Evolutionary conservation across 163 green algal species (phyloP).

Genomic region (Scenedesmus sp.): DNA sequence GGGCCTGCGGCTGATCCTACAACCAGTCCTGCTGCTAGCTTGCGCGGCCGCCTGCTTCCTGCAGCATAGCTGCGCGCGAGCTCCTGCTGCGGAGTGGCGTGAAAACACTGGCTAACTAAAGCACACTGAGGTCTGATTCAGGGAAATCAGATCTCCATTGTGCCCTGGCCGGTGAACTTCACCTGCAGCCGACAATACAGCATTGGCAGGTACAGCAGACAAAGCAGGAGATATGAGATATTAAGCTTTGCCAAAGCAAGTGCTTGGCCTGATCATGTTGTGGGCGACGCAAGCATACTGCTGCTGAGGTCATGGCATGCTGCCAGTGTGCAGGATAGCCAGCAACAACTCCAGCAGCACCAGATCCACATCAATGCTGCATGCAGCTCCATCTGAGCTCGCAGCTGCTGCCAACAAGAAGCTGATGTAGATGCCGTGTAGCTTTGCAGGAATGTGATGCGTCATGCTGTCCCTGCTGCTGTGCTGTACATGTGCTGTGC

Average conservation of each 20-base stretch:
- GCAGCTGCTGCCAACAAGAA: too few relatives aligned
- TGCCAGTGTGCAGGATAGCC: not conserved
- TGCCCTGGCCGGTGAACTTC: slow-evolving; percentile 95
- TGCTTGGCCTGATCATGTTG: not conserved
- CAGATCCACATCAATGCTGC: not conserved
- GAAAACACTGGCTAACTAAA: slow-evolving; percentile 3
- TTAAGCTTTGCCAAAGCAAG: not conserved
- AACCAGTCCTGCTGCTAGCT: slow-evolving; percentile 7
- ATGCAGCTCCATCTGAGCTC: too few relatives aligned
- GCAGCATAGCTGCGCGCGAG: slow-evolving; percentile 15
- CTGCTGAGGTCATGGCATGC: not conserved
- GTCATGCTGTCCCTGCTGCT: not conserved
- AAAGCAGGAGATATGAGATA: not conserved
- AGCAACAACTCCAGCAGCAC: not conserved
- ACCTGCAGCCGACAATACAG: slow-evolving; percentile 61
- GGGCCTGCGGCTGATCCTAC: not conserved
- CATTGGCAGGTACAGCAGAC: not conserved
- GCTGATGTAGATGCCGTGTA: too few relatives aligned
- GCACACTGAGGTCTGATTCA: not conserved
- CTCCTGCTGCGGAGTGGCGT: slow-evolving; percentile 1
- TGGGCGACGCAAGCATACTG: not conserved
- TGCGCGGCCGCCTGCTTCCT: not conserved
- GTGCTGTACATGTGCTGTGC: too few relatives aligned
- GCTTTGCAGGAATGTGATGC: not conserved
- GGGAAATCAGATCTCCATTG: slow-evolving; percentile 69